Percentiles rank a stretch among this genome's conserved stretches.
Evolutionary conservation across 106 monocot genomes (phyloP).

Genomic region (Allium cepa): DNA sequence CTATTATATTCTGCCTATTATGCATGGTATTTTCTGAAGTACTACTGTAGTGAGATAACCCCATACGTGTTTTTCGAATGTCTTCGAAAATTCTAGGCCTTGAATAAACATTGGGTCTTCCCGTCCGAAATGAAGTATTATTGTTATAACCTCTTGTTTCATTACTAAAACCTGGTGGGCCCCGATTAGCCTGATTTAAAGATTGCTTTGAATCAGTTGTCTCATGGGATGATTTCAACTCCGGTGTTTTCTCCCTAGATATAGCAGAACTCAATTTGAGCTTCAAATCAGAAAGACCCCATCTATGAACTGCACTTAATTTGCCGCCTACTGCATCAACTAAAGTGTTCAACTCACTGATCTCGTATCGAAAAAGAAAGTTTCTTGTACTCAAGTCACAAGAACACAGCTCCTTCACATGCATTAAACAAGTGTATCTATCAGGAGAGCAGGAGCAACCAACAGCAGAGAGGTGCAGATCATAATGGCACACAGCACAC

Average conservation of each 20-base stretch:
- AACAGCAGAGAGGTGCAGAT: conserved; percentile 79
- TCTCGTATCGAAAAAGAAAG: conserved; percentile 76
- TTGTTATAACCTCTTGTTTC: conserved; percentile 3
- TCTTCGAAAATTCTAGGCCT: no score
- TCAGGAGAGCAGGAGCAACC: conserved; percentile 59
- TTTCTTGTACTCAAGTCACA: conserved; percentile 49
- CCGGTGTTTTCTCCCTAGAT: conserved; percentile 16
- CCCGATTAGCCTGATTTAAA: conserved; percentile 6
- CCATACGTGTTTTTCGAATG: no score
- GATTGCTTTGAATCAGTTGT: conserved; percentile 4
- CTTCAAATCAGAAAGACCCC: conserved; percentile 67
- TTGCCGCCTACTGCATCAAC: conserved; percentile 77
- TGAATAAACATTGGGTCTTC: no score
- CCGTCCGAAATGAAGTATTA: neutral
- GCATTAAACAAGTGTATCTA: conserved; percentile 73
- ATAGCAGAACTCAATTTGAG: conserved; percentile 29
- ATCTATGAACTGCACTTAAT: conserved; percentile 70
- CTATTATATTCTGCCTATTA: no score
- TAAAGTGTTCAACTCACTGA: conserved; percentile 54
- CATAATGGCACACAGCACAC: conserved; percentile 77
- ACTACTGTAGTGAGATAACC: no score
- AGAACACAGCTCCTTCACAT: conserved; percentile 69
- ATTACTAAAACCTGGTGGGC: neutral
- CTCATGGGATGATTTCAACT: conserved; percentile 2
- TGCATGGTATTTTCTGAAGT: no score